These are phyloP conservation scores for Daucus carota DNA, from an alignment of 129 eudicot species.

Conservation along the genomic window DH1_v3.0 NC_030381.2:28947001-28947500, in stretches of 20 bases:
- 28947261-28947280: constrained; percentile 96
- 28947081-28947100: not conserved
- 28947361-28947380: not conserved
- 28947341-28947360: not conserved
- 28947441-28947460: not conserved
- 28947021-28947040: constrained; percentile 91
- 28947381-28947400: not conserved
- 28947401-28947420: not conserved
- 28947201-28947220: constrained; percentile 99
- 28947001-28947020: constrained; percentile 97
- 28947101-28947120: not conserved
- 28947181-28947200: constrained; percentile 79
- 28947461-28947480: not conserved
- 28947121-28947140: constrained; percentile 70
- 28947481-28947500: not conserved
- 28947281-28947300: constrained; percentile 28
- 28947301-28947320: not conserved
- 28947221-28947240: constrained; percentile 77
- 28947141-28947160: constrained; percentile 99
- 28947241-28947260: constrained; percentile 76
- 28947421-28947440: not conserved
- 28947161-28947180: constrained; percentile 87
- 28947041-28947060: constrained; percentile 70
- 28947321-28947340: constrained; percentile 11
- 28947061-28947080: not conserved